These are phyloP conservation scores for Rubia peregrina DNA, from an alignment of 305 asterid species.

Conservation along the genomic window DNA sequence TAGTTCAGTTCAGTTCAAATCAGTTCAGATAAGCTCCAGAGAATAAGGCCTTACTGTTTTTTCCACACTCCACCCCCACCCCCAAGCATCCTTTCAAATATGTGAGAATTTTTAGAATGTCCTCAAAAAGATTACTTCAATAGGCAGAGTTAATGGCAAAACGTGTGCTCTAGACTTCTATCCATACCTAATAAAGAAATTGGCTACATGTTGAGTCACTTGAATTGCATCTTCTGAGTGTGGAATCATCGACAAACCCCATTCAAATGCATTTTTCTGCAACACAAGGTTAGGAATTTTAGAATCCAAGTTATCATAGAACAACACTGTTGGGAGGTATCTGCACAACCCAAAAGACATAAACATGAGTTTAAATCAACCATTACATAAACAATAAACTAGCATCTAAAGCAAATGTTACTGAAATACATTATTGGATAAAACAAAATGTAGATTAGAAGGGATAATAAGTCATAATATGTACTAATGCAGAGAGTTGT, in stretches of 20 bases:
- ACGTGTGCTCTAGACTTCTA: neutral
- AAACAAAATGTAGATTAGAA: neutral
- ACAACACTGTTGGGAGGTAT: neutral
- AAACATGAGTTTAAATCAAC: neutral
- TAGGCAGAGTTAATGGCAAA: neutral
- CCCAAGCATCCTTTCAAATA: neutral
- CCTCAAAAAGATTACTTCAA: neutral
- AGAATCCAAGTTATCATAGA: neutral
- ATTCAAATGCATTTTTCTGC: constrained; percentile 97
- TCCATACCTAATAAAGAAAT: constrained; percentile 66
- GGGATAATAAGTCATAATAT: neutral
- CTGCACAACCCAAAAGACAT: neutral
- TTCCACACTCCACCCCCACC: neutral
- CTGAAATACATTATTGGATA: neutral
- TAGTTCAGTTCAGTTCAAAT: no score
- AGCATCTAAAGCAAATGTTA: neutral
- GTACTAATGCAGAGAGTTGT: no score
- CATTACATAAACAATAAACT: neutral
- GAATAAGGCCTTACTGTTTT: no score
- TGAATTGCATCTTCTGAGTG: constrained; percentile 96
- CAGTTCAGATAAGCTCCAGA: no score
- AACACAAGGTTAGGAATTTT: constrained; percentile 14
- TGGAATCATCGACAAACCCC: constrained; percentile 88
- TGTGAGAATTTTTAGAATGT: neutral
- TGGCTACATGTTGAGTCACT: constrained; percentile 92